Evolutionary conservation across 345 rosid species (phyloP), one percentile per base, ranked within the genome.

Genomic region (Lenwebbia sp.): DNA sequence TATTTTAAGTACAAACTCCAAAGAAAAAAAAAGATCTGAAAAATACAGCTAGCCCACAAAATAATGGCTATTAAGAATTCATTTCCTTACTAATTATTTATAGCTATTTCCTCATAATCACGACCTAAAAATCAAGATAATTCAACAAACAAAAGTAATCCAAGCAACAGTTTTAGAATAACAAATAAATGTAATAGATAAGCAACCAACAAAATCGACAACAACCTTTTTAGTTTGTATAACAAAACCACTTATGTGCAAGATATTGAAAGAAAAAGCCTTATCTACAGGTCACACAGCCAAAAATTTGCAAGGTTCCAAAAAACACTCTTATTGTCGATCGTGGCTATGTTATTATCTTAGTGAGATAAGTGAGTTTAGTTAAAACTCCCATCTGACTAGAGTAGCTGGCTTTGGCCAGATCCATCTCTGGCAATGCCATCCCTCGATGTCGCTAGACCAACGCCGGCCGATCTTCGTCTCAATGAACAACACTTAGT

Each of bases 391-490:
- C 10, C 5, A 23, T 55, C 2, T 23, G 2, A 23, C 26, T 3
- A 23, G 22, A 23, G 65, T 0, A 52, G 17, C 21, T 53, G 13
- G 15, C 21, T 53, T 8, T 53, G 3, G 19, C 7, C 7, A 1
- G 1, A n/a, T 58, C 9, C 65, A 26, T 58, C 33, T 58, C 19
- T n/a, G 0, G 33, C 70, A 7, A 58, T 1, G 0, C 4, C 1
- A 58, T 1, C n/a, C 17, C 17, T 58, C 3, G 1, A 3, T 5
- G 19, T 58, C 33, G 4, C 3, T 58, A 58, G 28, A n/a, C 33
- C 0, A 0, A 58, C 1, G 3, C 13, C 6, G 4, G 33, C 17
- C 4, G 0, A 58, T 58, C 70, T 58, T 19, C 33, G 1, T 58
- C 4, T 58, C 37, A 58, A 4, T 1, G 1, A 58, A n/a, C 70